These are phyloP conservation scores for Pezizomycotina sp. DNA, from an alignment of 2,329 filamentous ascomycete genomes.

Conservation along the genomic window DNA sequence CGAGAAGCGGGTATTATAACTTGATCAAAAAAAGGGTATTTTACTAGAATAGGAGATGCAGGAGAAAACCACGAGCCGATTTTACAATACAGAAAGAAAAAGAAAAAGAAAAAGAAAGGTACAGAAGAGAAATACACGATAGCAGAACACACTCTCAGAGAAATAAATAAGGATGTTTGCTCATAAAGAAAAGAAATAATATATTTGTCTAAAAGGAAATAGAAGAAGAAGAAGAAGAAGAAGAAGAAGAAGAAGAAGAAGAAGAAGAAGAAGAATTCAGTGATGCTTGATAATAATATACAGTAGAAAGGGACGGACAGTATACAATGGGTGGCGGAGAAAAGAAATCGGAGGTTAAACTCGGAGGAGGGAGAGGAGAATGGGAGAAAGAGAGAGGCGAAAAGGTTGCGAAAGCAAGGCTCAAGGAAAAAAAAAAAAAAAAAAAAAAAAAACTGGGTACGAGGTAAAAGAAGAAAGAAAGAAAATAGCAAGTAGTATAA, in stretches of 20 bases:
- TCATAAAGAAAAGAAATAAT: neutral
- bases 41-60: neutral
- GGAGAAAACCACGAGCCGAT: no score
- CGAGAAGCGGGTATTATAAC: neutral
- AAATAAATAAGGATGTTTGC: no score
- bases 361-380: neutral
- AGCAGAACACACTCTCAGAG: no score
- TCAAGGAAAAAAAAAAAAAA: neutral
- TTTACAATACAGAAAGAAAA: no score
- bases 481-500: no score
- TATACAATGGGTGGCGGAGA: constrained; percentile 2
- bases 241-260: neutral
- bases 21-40: neutral
- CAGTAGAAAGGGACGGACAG: constrained; percentile 1
- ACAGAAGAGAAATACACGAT: neutral
- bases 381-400: neutral
- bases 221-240: neutral
- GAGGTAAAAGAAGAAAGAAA: no score
- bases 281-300: neutral
- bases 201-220: neutral
- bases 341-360: neutral
- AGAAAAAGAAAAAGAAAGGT: no score
- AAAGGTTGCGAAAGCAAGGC: neutral
- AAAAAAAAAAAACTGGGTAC: constrained; percentile 1
- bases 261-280: neutral